A percentile compares a stretch with the other conserved stretches of the same genome.
These are phyloP conservation scores for Agrocybe pediades DNA, from an alignment of 768 basidiomycete genomes.

Conservation along the genomic window DNA sequence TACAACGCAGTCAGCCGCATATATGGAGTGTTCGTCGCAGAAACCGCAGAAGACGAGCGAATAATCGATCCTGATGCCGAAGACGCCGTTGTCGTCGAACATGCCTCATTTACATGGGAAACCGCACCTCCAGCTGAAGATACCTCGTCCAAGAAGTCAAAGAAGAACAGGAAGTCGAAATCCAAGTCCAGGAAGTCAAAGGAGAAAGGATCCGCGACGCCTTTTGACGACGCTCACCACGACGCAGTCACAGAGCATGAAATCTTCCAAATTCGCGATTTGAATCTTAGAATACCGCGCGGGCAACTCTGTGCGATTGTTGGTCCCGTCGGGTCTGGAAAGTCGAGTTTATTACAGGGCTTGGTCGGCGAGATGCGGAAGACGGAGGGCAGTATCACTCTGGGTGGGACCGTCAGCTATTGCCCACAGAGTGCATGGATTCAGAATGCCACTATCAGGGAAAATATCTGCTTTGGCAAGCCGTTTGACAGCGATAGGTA, in stretches of 20 bases:
- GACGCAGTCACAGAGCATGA: conserved; percentile 34
- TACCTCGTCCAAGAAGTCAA: conserved; percentile 24
- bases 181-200: conserved; percentile 20
- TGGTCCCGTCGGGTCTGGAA: conserved; percentile 76
- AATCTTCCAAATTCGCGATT: conserved; percentile 63
- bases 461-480: conserved; percentile 86
- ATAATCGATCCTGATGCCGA: neutral
- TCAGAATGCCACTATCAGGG: conserved; percentile 83
- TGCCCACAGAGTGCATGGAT: conserved; percentile 93
- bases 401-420: conserved; percentile 79
- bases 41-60: neutral
- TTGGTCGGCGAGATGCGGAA: conserved; percentile 84
- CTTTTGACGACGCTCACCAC: conserved; percentile 29
- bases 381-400: conserved; percentile 63
- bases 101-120: conserved; percentile 77
- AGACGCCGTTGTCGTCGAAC: neutral
- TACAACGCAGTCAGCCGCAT: conserved; percentile 1
- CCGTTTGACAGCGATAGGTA: conserved; percentile 82
- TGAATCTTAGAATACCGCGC: conserved; percentile 69
- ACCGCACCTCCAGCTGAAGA: conserved; percentile 55
- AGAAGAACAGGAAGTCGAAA: conserved; percentile 11
- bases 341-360: conserved; percentile 72
- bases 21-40: conserved; percentile 7
- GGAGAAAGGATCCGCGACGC: conserved; percentile 16
- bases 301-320: conserved; percentile 86